phyloP scores from a whole-genome alignment of 2,329 filamentous ascomycete genomes.

The Fusarium setosum region DNA sequence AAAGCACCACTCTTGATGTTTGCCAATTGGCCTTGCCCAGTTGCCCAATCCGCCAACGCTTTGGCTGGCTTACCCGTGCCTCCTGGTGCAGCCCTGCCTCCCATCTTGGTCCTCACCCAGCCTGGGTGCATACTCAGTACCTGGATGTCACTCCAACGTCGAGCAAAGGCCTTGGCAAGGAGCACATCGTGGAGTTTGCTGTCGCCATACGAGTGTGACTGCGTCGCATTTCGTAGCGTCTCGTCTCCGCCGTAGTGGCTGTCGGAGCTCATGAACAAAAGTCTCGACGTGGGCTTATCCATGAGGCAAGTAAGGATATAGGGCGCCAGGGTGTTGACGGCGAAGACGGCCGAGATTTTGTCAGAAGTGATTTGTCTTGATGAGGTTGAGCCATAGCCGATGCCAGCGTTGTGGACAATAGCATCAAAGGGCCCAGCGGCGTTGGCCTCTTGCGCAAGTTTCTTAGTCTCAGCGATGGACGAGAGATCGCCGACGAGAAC shows the following conservation, averaged over 20 bases:
- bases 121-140: constrained; percentile 35
- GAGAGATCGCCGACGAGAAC: constrained; percentile 27
- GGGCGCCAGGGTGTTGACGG: constrained; percentile 32
- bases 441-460: constrained; percentile 30
- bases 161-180: constrained; percentile 32
- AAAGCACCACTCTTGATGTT: constrained; percentile 21
- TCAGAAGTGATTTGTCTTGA: constrained; percentile 14
- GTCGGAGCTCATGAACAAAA: constrained; percentile 34
- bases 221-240: constrained; percentile 17
- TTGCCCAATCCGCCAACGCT: constrained; percentile 25
- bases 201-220: constrained; percentile 32
- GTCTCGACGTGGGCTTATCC: constrained; percentile 16
- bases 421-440: constrained; percentile 27
- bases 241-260: constrained; percentile 33
- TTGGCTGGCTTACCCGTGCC: constrained; percentile 7
- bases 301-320: constrained; percentile 33
- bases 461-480: constrained; percentile 29
- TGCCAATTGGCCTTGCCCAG: constrained; percentile 18
- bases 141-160: constrained; percentile 25
- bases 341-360: constrained; percentile 30
- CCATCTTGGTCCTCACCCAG: constrained; percentile 38
- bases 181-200: constrained; percentile 36
- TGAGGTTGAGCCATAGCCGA: constrained; percentile 29
- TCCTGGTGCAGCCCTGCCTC: constrained; percentile 25
- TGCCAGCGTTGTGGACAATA: constrained; percentile 35